Evolutionary conservation across 768 basidiomycete species (phyloP).

Genomic region (Infundibulicybe gibba): DNA sequence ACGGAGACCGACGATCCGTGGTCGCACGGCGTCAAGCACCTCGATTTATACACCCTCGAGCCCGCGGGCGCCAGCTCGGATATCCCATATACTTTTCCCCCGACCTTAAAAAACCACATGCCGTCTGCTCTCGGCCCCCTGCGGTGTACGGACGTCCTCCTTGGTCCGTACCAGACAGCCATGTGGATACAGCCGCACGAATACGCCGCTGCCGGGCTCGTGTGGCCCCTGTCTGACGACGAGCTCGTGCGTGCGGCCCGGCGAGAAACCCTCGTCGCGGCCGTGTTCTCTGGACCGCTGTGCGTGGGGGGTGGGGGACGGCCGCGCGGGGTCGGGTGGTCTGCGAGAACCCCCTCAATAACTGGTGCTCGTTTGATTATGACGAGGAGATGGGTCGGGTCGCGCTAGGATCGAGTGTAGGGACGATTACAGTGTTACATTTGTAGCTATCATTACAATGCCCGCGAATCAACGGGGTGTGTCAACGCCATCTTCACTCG

Average conservation of each 20-base stretch:
- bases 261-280: constrained; percentile 36
- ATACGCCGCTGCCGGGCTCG: constrained; percentile 34
- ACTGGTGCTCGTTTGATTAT: constrained; percentile 62
- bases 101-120: constrained; percentile 30
- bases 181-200: constrained; percentile 60
- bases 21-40: constrained; percentile 39
- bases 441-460: constrained; percentile 31
- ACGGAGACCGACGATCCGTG: constrained; percentile 61
- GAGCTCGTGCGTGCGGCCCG: constrained; percentile 6
- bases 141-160: constrained; percentile 47
- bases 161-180: constrained; percentile 56
- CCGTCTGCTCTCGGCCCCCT: constrained; percentile 46
- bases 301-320: background rate
- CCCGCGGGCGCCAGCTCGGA: constrained; percentile 12
- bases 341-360: constrained; percentile 24
- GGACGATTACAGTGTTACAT: constrained; percentile 39
- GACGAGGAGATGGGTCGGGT: constrained; percentile 54
- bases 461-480: constrained; percentile 56
- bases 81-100: constrained; percentile 47
- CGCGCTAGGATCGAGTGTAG: constrained; percentile 48
- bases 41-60: constrained; percentile 50
- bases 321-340: constrained; percentile 19
- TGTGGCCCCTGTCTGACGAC: constrained; percentile 17
- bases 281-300: constrained; percentile 49
- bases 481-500: constrained; percentile 83